phyloP scores from a whole-genome alignment of 2,329 filamentous ascomycete genomes.

The Fusarium drepaniforme region DNA sequence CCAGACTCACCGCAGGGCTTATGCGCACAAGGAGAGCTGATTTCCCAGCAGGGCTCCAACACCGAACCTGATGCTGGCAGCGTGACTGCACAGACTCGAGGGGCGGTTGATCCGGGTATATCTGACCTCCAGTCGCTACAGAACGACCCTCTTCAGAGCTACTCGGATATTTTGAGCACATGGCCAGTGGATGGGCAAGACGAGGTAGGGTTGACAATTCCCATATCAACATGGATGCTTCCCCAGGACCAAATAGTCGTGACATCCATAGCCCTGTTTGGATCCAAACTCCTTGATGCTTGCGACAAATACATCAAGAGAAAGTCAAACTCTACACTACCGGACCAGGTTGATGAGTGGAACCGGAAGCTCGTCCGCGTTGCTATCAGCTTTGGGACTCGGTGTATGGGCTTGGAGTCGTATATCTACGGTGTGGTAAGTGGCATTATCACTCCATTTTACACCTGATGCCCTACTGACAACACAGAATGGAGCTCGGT shows the following conservation, averaged over 20 bases:
- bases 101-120: background rate
- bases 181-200: background rate
- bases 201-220: background rate
- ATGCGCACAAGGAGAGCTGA: background rate
- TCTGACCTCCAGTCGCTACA: background rate
- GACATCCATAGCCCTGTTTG: background rate
- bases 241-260: background rate
- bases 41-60: background rate
- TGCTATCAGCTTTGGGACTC: background rate
- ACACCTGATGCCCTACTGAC: background rate
- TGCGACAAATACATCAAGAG: background rate
- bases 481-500: background rate
- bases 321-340: background rate
- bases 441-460: background rate
- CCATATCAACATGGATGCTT: background rate
- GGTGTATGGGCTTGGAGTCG: background rate
- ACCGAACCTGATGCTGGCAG: background rate
- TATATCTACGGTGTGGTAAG: background rate
- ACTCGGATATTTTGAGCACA: background rate
- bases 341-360: background rate
- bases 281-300: background rate
- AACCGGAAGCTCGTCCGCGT: background rate
- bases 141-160: background rate
- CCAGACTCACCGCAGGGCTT: background rate
- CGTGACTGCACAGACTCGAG: background rate